Base-by-base conservation (phyloP, 2,329 filamentous ascomycete genomes). In the Cercospora citrullina region DNA sequence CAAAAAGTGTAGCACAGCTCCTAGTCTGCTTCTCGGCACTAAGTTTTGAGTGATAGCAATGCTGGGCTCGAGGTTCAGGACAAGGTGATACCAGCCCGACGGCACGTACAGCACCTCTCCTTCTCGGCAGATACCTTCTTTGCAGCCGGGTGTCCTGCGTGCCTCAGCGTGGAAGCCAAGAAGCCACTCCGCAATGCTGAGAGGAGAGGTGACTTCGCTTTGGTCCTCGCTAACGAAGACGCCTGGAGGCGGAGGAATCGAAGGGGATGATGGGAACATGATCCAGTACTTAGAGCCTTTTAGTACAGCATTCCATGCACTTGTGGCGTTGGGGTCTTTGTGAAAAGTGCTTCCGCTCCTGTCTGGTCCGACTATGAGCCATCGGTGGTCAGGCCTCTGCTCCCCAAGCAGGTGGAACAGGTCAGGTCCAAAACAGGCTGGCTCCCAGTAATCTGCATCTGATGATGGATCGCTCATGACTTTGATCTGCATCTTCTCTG, bases 141-240 rank as follows among this genome's bases (percentile, higher is more conserved):
- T 80, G 75, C 94, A 97, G 10, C 91, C 92, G 0, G 90, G 87
- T 1, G 90, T 88, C 63, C 82, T 84, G 62, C 94, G 87, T 9
- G 94, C 95, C 75, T 94, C 91, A 1, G 86, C 87, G 77, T 98
- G 95, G 79, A 97, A 98, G 30, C 90, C 89, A 14, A 98, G 85
- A 7, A 98, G 86, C 91, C 95, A 98, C 80, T 98, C 94, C n/a
- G 94, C 93, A 73, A 98, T 97, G 80, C 92, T 96, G 10, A 98
- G 86, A 1, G 94, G 95, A 63, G 91, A 93, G 0, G 94, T 98
- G 61, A 98, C 94, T 80, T 98, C 94, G 76, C 92, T 94, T 77
- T 92, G 91, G 77, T 98, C 95, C 45, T 89, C 85, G 4, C 92
- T 96, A 51, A 97, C 92, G 74, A 91, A 96, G 42, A 98, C 94